phyloP scores from a whole-genome alignment of 176 grass and related monocot genomes.

The Areca catechu region DNA sequence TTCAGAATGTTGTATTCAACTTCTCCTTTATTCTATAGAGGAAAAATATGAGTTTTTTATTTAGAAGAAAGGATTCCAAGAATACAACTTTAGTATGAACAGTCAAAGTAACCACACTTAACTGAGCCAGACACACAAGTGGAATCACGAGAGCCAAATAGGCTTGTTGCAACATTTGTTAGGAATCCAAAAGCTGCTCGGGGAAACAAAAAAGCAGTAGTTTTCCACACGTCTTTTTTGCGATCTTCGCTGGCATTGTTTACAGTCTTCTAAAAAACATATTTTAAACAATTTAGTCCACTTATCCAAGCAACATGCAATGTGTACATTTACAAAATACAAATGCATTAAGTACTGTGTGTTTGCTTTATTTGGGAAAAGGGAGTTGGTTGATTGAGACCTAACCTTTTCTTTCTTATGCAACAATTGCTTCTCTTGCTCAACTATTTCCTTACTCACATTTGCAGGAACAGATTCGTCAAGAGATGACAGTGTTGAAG shows the following conservation, averaged over 20 bases:
- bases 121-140: slow-evolving; percentile 35
- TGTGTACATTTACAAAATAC: too few relatives aligned
- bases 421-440: slow-evolving; percentile 39
- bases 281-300: slow-evolving; percentile 8
- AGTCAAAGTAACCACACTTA: slow-evolving; percentile 3
- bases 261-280: slow-evolving; percentile 29
- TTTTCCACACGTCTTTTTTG: slow-evolving; percentile 41
- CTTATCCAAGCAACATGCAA: not conserved
- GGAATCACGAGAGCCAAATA: slow-evolving; percentile 42
- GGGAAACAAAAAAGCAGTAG: slow-evolving; percentile 41
- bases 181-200: slow-evolving; percentile 62
- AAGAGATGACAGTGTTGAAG: slow-evolving; percentile 21
- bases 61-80: too few relatives aligned
- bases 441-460: slow-evolving; percentile 16
- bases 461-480: slow-evolving; percentile 28
- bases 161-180: slow-evolving; percentile 39
- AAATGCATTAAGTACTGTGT: too few relatives aligned
- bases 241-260: slow-evolving; percentile 51
- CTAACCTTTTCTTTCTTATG: slow-evolving; percentile 39
- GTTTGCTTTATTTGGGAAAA: too few relatives aligned
- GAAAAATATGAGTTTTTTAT: too few relatives aligned
- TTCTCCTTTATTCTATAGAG: slow-evolving; percentile 28
- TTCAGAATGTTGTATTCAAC: slow-evolving; percentile 48
- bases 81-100: too few relatives aligned
- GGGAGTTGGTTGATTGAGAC: too few relatives aligned